Percentiles rank a stretch among this genome's conserved stretches.
phyloP scores from a whole-genome alignment of 2,329 filamentous ascomycete species.

The Stenocarpella maydis region DNA sequence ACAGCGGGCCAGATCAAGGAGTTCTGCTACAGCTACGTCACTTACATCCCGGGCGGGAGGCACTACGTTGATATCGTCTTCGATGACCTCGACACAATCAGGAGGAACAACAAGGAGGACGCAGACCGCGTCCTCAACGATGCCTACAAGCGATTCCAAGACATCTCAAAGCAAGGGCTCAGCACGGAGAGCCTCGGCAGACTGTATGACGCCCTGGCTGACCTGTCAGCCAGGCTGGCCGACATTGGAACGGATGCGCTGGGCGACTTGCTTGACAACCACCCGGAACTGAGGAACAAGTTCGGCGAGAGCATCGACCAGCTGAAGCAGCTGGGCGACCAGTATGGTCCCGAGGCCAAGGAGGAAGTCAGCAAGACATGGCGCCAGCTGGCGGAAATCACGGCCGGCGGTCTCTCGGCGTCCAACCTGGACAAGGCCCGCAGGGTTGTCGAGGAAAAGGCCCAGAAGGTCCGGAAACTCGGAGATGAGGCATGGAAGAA shows the following conservation, averaged over 20 bases:
- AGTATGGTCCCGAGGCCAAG: conserved; percentile 79
- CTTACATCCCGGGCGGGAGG: conserved; percentile 75
- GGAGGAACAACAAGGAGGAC: conserved; percentile 72
- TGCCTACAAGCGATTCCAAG: conserved; percentile 72
- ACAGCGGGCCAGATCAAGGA: conserved; percentile 71
- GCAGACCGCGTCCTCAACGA: conserved; percentile 73
- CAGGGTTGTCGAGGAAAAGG: conserved; percentile 74
- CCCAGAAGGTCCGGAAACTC: conserved; percentile 69
- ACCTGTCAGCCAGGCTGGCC: conserved; percentile 66
- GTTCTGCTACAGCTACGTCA: conserved; percentile 73
- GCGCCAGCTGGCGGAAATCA: conserved; percentile 69
- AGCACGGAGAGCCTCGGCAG: conserved; percentile 69
- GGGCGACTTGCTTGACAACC: conserved; percentile 74
- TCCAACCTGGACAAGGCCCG: conserved; percentile 62
- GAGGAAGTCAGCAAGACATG: conserved; percentile 78
- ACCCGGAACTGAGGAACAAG: conserved; percentile 77
- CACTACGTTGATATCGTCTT: conserved; percentile 75
- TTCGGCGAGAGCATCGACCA: conserved; percentile 73
- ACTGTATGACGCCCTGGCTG: conserved; percentile 69
- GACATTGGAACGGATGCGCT: conserved; percentile 69
- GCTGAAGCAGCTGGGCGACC: conserved; percentile 73
- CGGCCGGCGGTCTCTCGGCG: conserved; percentile 67
- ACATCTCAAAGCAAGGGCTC: conserved; percentile 65
- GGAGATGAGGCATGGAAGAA: conserved; percentile 78
- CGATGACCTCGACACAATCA: conserved; percentile 73